phyloP scores from a whole-genome alignment of 2,329 filamentous ascomycete genomes.

The Epichloe baconii region DNA sequence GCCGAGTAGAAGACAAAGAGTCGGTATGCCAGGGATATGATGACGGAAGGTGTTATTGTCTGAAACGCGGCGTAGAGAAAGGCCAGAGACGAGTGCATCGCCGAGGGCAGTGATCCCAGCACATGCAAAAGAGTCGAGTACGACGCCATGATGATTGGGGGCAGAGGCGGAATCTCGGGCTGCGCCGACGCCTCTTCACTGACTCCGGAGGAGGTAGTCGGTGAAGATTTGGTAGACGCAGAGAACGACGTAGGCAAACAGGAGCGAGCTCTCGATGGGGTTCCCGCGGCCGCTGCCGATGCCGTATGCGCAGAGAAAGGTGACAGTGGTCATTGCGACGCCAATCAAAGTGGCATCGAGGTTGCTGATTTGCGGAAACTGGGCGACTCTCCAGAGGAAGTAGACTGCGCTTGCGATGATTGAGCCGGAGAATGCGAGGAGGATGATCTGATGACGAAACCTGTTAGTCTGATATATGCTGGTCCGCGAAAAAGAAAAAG shows the following conservation, averaged over 20 bases:
- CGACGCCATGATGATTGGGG: conserved; percentile 95
- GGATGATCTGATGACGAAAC: conserved; percentile 52
- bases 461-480: conserved; percentile 18
- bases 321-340: conserved; percentile 78
- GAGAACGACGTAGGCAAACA: conserved; percentile 96
- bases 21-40: conserved; percentile 88
- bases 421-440: conserved; percentile 77
- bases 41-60: conserved; percentile 88
- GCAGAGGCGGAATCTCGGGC: conserved; percentile 89
- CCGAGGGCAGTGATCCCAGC: conserved; percentile 68
- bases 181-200: conserved; percentile 42
- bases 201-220: conserved; percentile 70
- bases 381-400: conserved; percentile 89
- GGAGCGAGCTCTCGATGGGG: conserved; percentile 82
- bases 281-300: conserved; percentile 91
- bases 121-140: conserved; percentile 85
- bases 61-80: conserved; percentile 86
- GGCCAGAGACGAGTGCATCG: conserved; percentile 69
- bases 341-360: conserved; percentile 88
- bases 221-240: conserved; percentile 99
- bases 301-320: conserved; percentile 87
- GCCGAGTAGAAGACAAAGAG: conserved; percentile 92
- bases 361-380: conserved; percentile 86
- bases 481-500: background rate
- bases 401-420: conserved; percentile 90